These are phyloP conservation scores for Gossypium armourianum DNA, from an alignment of 441 rosid species.

Conservation along the genomic window DNA sequence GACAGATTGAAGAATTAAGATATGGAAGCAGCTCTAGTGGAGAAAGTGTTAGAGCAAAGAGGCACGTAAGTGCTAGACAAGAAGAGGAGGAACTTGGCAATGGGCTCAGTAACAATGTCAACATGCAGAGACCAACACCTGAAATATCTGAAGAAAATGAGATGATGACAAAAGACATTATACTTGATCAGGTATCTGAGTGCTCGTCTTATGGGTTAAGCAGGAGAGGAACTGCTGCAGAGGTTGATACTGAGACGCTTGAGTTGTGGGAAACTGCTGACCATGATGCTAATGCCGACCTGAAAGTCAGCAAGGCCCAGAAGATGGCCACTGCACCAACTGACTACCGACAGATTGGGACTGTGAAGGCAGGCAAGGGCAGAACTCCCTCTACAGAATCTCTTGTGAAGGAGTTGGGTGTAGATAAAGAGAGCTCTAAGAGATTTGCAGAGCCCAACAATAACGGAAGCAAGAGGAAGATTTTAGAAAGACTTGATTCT, in stretches of 20 bases:
- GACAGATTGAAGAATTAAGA: slow-evolving; percentile 47
- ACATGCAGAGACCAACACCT: slow-evolving; percentile 27
- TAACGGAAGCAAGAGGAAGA: slow-evolving; percentile 52
- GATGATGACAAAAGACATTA: slow-evolving; percentile 75
- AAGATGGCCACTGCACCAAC: slow-evolving; percentile 15
- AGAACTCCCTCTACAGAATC: slow-evolving; percentile 46
- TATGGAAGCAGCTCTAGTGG: slow-evolving; percentile 21
- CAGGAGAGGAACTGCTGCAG: slow-evolving; percentile 44
- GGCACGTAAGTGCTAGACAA: slow-evolving; percentile 23
- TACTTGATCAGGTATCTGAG: slow-evolving; percentile 83
- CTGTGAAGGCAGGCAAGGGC: slow-evolving; percentile 26
- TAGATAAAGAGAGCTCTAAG: slow-evolving; percentile 64
- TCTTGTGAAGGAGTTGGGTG: slow-evolving; percentile 55
- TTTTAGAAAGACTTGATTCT: slow-evolving; percentile 76
- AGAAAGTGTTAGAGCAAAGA: slow-evolving; percentile 23
- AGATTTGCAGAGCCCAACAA: slow-evolving; percentile 45
- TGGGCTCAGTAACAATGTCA: slow-evolving; percentile 17
- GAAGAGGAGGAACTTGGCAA: slow-evolving; percentile 14
- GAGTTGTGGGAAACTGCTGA: slow-evolving; percentile 49
- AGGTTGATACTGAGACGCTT: slow-evolving; percentile 45
- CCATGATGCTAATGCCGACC: slow-evolving; percentile 34
- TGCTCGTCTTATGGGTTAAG: slow-evolving; percentile 66
- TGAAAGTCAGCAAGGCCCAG: slow-evolving; percentile 31
- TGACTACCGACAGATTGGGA: slow-evolving; percentile 20
- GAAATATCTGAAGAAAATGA: slow-evolving; percentile 41